Evolutionary conservation across 495 filamentous ascomycete genomes (phyloP), one percentile per base, ranked within the genome.

Genomic region (Aspergillus avenaceus): DNA sequence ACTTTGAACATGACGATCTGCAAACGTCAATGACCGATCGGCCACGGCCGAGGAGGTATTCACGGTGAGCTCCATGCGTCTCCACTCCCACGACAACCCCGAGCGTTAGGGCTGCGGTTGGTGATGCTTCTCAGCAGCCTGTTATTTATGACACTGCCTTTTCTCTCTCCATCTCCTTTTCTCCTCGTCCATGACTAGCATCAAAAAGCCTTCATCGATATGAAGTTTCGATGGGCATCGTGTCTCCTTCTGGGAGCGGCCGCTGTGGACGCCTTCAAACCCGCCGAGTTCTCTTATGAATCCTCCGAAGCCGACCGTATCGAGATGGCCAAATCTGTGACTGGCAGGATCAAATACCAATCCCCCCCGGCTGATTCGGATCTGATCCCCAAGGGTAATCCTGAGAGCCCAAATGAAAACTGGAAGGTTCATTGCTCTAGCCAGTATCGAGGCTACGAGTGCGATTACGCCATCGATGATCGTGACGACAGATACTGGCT

Each of bases 221-320:
- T 47, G 44, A 47, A 47, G 29, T 37, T 47, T 29, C 44, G 24
- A 18, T 47, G 18, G 29, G 44, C 22, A 23, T 22, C 44, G 1
- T 28, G 44, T 32, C 29, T 47, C 18, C 29, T 47, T 8, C 18
- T 47, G 44, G 44, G 44, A 19, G 29, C 44, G n/a, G 44, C 16
- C 29, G 44, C 29, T 1, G 44, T 47, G 19, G 29, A 47, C 22
- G 44, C 44, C 27, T 47, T 47, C 44, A 47, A 23, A 32, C 44
- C 44, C 29, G 12, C 44, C 9, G 44, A 47, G 5, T 47, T n/a
- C 12, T 29, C 44, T 11, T 47, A 47, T 6, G 44, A 47, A 19
- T 47, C 44, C 29, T 47, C 44, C 18, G 29, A 47, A 34, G 44
- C 44, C 11, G 44, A 47, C 25, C 18, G 31, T 5, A 13, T 47